Base-by-base conservation (phyloP, 305 asterid species). In the Plantago coronopus region DNA sequence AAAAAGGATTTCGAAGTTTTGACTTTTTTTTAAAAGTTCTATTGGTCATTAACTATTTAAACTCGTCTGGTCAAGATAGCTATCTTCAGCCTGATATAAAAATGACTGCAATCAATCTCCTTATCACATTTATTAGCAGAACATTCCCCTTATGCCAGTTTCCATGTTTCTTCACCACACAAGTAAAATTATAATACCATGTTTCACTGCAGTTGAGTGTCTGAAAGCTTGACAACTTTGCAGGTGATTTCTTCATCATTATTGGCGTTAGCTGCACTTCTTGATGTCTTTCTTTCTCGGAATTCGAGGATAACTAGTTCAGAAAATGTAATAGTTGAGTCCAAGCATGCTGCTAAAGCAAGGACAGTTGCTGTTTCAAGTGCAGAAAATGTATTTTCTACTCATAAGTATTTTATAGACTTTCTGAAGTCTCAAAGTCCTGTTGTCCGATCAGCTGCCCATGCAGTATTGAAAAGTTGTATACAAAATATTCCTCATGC, bases 221-320 rank as follows among this genome's bases (percentile, higher is more conserved):
- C 53, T 65, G 45, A 62, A 62, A 64, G 54, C 70, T 65, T 61
- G 67, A 37, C 49, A 70, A 64, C 68, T 54, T 66, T 72, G 61
- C 90, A 94, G 99, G 97, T 87, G 69, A 62, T 82, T 61, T 85
- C 91, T 46, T 84, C 99, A 65, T 89, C 99, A 62, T 75, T 94
- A 70, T 80, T 89, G 72, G 94, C 99, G 38, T 62, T 89, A 73
- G 90, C 96, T 57, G 86, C 99, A 64, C 83, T 94, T 74, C 83
- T 85, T 72, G 99, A 94, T 75, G 74, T 87, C 61, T 73, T 85
- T 67, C 63, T 83, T 66, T 63, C 81, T 49, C 49, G 71, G 62
- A 78, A 74, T 68, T 70, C 77, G 63, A 90, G 76, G 72, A 75
- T 73, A 64, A 65, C 85, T 63, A 79, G 76, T 71, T 81, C 78